These are phyloP conservation scores for Collybia mongolica DNA, from an alignment of 768 basidiomycete genomes.

Conservation along the genomic window DNA sequence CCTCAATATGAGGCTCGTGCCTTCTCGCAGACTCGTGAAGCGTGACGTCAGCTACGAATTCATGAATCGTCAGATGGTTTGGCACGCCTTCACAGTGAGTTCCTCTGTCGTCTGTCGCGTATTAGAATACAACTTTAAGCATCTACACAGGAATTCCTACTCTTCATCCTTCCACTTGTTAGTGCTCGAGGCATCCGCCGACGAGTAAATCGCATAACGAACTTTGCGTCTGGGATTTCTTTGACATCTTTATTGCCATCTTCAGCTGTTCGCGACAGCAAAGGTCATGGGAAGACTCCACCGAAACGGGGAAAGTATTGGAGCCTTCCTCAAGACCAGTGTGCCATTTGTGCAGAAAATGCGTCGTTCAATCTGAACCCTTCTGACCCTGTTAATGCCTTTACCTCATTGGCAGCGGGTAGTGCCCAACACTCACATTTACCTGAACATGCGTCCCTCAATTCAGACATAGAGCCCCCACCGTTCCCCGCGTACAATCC, in stretches of 20 bases:
- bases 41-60: conserved; percentile 96
- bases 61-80: conserved; percentile 99
- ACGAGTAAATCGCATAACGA: conserved; percentile 39
- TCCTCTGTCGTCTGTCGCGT: neutral
- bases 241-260: conserved; percentile 27
- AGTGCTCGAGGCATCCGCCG: conserved; percentile 66
- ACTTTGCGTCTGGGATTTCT: conserved; percentile 27
- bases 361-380: conserved; percentile 59
- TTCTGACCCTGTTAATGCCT: conserved; percentile 49
- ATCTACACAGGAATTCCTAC: conserved; percentile 81
- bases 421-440: conserved; percentile 8
- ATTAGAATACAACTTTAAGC: neutral
- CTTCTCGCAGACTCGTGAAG: conserved; percentile 64
- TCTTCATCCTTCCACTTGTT: conserved; percentile 88
- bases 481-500: conserved; percentile 74
- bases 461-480: conserved; percentile 42
- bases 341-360: conserved; percentile 88
- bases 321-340: conserved; percentile 69
- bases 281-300: conserved; percentile 4
- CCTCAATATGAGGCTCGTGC: conserved; percentile 70
- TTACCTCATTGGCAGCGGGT: conserved; percentile 32
- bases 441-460: conserved; percentile 19
- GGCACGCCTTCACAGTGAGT: conserved; percentile 96
- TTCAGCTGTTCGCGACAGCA: conserved; percentile 2
- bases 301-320: conserved; percentile 61